Evolutionary conservation across 805 yeast genomes (phyloP), one percentile per base, ranked within the genome.

Genomic region (Hanseniaspora opuntiae): DNA sequence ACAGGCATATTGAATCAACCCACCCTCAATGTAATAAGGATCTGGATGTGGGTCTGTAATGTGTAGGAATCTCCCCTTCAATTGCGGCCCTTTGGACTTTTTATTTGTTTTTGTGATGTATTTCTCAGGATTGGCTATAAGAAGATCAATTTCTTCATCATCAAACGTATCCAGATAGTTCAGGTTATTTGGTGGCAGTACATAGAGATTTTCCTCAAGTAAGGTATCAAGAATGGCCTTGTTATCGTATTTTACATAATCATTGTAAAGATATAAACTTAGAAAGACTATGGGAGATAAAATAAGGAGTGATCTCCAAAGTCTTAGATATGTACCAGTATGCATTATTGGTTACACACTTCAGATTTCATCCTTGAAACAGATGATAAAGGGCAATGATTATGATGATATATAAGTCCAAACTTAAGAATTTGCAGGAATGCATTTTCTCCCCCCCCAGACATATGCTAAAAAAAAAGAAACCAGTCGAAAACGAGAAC

Each of bases 11-110:
- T 70, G 76, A 2, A 74, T 66, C 7, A 73, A 65, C 0, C 78
- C 64, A 3, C 84, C 86, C 14, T 66, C 71, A 40, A 68, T 65
- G 62, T 83, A 85, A 61, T 70, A 70, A 17, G 79, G 81, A 65
- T 86, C 96, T 0, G 95, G 95, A 62, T 86, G 96, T 56, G 87
- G 71, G 63, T 86, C 96, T 0, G 95, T 86, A 28, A 86, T 74
- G 62, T 87, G 95, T n/a, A 86, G 67, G 61, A 86, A 87, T 53
- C 93, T 68, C 0, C 96, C 96, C 59, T 82, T 84, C 14, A 82
- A 38, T 22, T 55, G 57, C 36, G 16, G 16, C 2, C n/a, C 25
- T n/a, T 9, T n/a, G 16, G 3, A 3, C 35, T 42, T 42, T n/a
- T 9, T 42, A 1, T 25, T 12, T 16, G n/a, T 17, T n/a, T 12